Evolutionary conservation across 2,329 filamentous ascomycete species (phyloP), one percentile per base, ranked within the genome.

Genomic region (Verticillium nubilum): DNA sequence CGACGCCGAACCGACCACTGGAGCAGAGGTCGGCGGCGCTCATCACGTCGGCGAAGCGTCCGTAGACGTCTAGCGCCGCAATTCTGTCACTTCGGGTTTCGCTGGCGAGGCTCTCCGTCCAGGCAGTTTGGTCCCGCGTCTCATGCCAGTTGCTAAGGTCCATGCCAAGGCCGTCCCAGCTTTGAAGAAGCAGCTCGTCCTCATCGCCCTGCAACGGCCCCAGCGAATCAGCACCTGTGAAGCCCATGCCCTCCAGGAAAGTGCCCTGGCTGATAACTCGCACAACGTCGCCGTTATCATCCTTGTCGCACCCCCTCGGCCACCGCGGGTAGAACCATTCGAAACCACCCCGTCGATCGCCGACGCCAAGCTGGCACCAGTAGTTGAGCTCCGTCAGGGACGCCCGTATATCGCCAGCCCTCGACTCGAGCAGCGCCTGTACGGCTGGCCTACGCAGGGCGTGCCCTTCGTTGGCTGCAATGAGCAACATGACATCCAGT

Each of bases 331-430:
- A 87, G 67, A 96, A 91, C 94, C 96, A 99, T 67, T 94, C 90
- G 52, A 96, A 83, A 0, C 95, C 94, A 23, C 90, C 90, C 66
- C 90, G 90, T n/a, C 86, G 80, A 70, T 97, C 95, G 5, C 95
- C 96, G 10, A 99, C 86, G 0, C 89, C 92, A 74, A 98, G 92
- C 71, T 99, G 95, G 71, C 96, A 99, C 94, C 94, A 99, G 70
- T 96, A 95, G 70, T 96, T 88, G 28, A 99, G 81, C 62, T 98
- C 92, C 59, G 83, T 87, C 55, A 99, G 85, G 2, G 89, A 87
- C 25, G 88, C 91, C 58, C 95, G 87, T 13, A 99, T 76, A 70
- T 99, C 95, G 28, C 81, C 75, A 2, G 81, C 72, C 58, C 90
- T 88, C 15, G 85, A 85, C 58, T 82, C 78, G 68, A 92, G 97